phyloP scores from a whole-genome alignment of 148 eudicot genomes.

The Bassia scoparia region DNA sequence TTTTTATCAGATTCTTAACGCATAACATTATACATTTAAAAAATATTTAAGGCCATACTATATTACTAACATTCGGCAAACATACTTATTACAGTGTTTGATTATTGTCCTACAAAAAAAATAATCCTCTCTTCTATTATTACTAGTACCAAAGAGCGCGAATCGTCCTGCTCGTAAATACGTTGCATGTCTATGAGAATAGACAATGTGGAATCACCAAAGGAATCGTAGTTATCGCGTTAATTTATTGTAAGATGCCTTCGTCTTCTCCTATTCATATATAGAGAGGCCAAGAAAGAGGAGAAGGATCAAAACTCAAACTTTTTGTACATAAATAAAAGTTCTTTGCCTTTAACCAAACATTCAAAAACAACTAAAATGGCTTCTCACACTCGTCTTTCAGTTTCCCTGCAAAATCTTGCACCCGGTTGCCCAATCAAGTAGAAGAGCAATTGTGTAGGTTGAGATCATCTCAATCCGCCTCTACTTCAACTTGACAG shows the following conservation, averaged over 20 bases:
- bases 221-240: not conserved
- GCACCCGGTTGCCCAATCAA: not conserved
- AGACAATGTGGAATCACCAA: not conserved
- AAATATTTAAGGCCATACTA: too few species aligned
- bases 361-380: not conserved
- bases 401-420: not conserved
- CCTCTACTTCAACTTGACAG: constrained; percentile 29
- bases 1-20: too few species aligned
- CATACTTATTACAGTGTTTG: too few species aligned
- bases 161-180: too few species aligned
- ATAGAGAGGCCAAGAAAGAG: not conserved
- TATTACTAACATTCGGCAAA: too few species aligned
- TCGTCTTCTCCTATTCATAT: not conserved
- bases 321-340: not conserved
- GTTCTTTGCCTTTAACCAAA: not conserved
- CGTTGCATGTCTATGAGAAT: not conserved
- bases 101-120: too few species aligned
- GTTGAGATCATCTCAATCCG: constrained; percentile 28
- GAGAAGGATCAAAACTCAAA: not conserved
- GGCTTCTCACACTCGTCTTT: not conserved
- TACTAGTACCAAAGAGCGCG: not conserved
- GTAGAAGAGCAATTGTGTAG: constrained; percentile 8
- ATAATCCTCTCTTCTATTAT: not conserved
- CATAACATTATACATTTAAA: too few species aligned
- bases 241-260: not conserved